Evolutionary conservation across 805 yeast genomes (phyloP), one percentile per base, ranked within the genome.

Genomic region (Pichia kluyveri): DNA sequence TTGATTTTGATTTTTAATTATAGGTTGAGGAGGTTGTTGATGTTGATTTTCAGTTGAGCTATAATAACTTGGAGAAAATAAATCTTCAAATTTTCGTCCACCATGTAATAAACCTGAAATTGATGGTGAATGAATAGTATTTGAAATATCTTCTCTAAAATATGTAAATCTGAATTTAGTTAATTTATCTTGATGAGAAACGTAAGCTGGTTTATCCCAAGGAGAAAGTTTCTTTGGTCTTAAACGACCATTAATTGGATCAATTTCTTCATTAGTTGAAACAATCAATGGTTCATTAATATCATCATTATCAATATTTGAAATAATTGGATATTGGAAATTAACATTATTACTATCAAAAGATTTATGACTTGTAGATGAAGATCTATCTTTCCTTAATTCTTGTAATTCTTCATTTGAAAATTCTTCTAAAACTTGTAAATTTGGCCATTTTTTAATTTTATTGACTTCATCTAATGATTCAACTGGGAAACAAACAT

Each of bases 51-150:
- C 18, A 26, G 28, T 27, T 12, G 32, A 3, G 11, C 40, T 47
- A 51, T 72, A 70, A 26, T 68, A 70, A 3, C 70, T 58, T 1
- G 72, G 68, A n/a, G 77, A 74, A 59, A 85, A 85, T 38, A 85
- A 65, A 51, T 83, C 86, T 6, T 72, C 75, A 60, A 82, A 82
- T 3, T 73, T 68, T 1, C 80, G 78, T 4, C 59, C 64, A 37
- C 58, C 59, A 56, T 79, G 82, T 36, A 84, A 60, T 23, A 90
- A 69, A 0, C 96, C 96, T 4, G 95, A 83, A 27, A 90, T 82
- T 6, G 86, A 82, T 2, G 96, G 88, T 0, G 96, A 80, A 64
- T 90, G 97, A 26, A 90, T 79, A 0, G 98, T 90, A n/a, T 88
- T 80, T 15, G 83, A 85, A 54, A 91, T 65, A 58, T 88, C 95